Evolutionary conservation across 2,329 filamentous ascomycete genomes (phyloP).

Genomic region (Fusarium odoratissimum): DNA sequence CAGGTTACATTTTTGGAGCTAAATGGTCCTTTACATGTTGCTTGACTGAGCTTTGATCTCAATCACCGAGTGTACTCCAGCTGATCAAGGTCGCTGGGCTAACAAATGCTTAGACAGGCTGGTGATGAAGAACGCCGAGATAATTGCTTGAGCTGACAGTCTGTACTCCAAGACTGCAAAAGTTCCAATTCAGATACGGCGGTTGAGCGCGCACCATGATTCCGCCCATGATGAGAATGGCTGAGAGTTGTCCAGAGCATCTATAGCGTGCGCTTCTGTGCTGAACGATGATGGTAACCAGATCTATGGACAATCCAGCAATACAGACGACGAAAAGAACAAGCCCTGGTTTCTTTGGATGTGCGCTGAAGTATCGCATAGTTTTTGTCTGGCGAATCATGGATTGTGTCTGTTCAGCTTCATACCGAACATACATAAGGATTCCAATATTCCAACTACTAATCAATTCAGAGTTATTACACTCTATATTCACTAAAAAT

Average conservation of each 20-base stretch:
- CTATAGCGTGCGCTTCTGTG: background rate
- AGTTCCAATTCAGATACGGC: background rate
- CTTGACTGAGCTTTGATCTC: background rate
- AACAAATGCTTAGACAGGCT: background rate
- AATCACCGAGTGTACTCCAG: background rate
- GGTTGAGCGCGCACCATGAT: background rate
- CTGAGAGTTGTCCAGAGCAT: too few species aligned
- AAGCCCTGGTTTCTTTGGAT: too few species aligned
- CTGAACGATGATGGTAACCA: background rate
- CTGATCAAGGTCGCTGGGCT: background rate
- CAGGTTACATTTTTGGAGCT: background rate
- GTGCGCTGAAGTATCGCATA: too few species aligned
- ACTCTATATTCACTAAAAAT: background rate
- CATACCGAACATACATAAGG: too few species aligned
- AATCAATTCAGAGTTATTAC: accelerated
- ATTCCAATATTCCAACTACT: too few species aligned
- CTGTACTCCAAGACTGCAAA: background rate
- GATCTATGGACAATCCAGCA: background rate
- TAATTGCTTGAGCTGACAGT: background rate
- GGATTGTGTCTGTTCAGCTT: too few species aligned
- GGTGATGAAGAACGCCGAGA: background rate
- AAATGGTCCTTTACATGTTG: too few species aligned
- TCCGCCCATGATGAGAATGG: background rate
- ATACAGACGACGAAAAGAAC: too few species aligned
- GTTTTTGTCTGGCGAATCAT: too few species aligned